Conservation (phyloP, 2,329 filamentous ascomycete genomes). For the Fulvia fulva region DNA sequence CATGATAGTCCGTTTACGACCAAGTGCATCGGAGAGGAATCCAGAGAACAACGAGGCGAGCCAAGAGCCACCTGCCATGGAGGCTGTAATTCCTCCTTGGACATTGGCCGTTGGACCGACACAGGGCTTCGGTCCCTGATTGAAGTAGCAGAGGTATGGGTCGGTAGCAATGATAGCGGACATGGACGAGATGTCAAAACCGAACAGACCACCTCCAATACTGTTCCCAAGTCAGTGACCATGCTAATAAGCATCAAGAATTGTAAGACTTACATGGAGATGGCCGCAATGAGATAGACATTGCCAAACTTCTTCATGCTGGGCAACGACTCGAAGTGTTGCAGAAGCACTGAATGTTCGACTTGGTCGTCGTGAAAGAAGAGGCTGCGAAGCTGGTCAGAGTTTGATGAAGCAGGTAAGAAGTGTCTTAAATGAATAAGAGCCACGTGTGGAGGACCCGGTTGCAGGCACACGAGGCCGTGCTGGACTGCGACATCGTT, state of each 20-base stretch:
- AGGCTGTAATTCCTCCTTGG: conserved; percentile 66
- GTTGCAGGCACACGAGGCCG: background rate
- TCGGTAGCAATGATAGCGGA: conserved; percentile 59
- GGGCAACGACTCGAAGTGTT: conserved; percentile 1
- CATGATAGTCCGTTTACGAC: conserved; percentile 53
- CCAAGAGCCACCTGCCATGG: conserved; percentile 69
- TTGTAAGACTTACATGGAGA: conserved; percentile 45
- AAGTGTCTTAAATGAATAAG: background rate
- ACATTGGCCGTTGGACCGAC: conserved; percentile 51
- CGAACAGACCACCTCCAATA: conserved; percentile 66
- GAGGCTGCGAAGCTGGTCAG: background rate
- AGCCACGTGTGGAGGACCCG: background rate
- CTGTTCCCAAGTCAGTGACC: background rate
- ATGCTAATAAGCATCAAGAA: background rate
- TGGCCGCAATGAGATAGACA: conserved; percentile 56
- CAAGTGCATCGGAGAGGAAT: conserved; percentile 54
- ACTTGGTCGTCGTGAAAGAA: conserved; percentile 1
- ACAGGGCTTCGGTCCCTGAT: conserved; percentile 50
- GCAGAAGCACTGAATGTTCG: background rate
- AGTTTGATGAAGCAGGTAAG: background rate
- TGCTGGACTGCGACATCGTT: background rate
- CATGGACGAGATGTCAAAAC: conserved; percentile 77
- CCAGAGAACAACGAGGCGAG: conserved; percentile 60
- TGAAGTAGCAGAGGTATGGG: conserved; percentile 69
- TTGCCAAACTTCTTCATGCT: conserved; percentile 47